Percentiles rank a stretch among this genome's conserved stretches.
Evolutionary conservation across 1,284 basidiomycete species (phyloP).

Genomic region (Bjerkandera adusta): DNA sequence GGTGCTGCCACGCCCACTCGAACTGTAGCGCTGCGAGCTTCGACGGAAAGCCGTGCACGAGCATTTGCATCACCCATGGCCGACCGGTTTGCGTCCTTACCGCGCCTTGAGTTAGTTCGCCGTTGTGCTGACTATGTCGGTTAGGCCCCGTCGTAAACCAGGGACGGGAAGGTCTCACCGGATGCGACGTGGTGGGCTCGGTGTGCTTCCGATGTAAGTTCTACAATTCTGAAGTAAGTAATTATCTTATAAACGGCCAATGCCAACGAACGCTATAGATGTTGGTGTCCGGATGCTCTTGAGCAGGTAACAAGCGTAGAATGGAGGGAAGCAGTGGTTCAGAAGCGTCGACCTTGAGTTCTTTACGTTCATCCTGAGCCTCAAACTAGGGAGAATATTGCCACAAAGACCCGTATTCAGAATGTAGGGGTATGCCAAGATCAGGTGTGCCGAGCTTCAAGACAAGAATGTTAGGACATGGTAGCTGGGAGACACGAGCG

Average conservation of each 20-base stretch:
- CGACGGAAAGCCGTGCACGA: conserved; percentile 87
- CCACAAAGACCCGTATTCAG: neutral
- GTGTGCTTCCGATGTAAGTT: conserved; percentile 83
- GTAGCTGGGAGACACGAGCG: too few species aligned
- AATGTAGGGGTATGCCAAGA: too few species aligned
- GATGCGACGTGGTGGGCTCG: conserved; percentile 74
- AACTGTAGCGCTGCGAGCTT: conserved; percentile 84
- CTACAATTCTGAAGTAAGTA: conserved; percentile 30
- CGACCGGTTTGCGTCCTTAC: conserved; percentile 67
- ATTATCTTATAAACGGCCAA: neutral
- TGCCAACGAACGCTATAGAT: conserved; percentile 53
- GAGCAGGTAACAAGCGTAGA: conserved; percentile 90
- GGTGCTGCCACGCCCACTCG: conserved; percentile 93
- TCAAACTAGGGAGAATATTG: neutral
- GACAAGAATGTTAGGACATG: too few species aligned
- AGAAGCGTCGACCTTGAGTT: conserved; percentile 37
- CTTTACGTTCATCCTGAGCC: neutral
- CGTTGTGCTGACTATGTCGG: conserved; percentile 75
- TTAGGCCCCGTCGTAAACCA: too few species aligned
- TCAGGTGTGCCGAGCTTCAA: too few species aligned
- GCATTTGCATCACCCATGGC: conserved; percentile 91
- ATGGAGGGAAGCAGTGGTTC: conserved; percentile 66
- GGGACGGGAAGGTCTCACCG: conserved; percentile 34
- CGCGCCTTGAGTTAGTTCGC: conserved; percentile 75
- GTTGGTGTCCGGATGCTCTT: conserved; percentile 60